Evolutionary conservation across 2,329 filamentous ascomycete species (phyloP), one percentile per base, ranked within the genome.

Genomic region (Hymenoscyphus fructigenus): DNA sequence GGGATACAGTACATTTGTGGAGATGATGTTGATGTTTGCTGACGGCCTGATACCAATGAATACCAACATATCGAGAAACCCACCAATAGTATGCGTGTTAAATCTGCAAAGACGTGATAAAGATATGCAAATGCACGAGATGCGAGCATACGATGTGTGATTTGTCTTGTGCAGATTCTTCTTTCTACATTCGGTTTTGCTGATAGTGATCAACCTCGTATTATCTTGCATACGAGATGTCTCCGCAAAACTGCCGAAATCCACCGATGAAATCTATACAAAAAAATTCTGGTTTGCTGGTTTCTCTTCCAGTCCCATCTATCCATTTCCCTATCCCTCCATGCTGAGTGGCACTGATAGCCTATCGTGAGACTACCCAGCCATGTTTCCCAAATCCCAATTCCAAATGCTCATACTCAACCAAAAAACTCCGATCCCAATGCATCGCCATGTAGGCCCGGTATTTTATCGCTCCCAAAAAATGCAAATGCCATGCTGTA

Each of bases 391-490:
- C 14, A 57, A 57, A 50, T 28, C 20, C n/a, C 10, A 28, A 20
- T 60, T 36, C 20, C 38, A 32, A 36, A 57, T 50, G 47, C 28
- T 36, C 32, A 28, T 12, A 14, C 9, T 23, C 10, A 57, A 64
- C 58, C 28, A 23, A 47, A 61, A 57, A 61, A 60, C 59, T 50
- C 63, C 59, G 29, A 12, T 61, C 63, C 63, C 38, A 61, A 65
- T 65, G 63, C 55, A 65, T 65, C 62, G 59, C 59, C 59, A 17
- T 36, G 41, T 36, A 23, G 38, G 32, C 59, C 59, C 47, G 23
- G 47, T 53, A 53, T 34, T 55, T 64, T 41, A 29, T 36, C 53
- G 55, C 53, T 57, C 47, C 60, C 26, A 50, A 56, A 44, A 29
- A 62, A 50, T 47, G n/a, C 55, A 29, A 47, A 58, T 17, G 29